Evolutionary conservation across 805 yeast species (phyloP), one percentile per base, ranked within the genome.

Genomic region (Wickerhamomyces sydowiorum): DNA sequence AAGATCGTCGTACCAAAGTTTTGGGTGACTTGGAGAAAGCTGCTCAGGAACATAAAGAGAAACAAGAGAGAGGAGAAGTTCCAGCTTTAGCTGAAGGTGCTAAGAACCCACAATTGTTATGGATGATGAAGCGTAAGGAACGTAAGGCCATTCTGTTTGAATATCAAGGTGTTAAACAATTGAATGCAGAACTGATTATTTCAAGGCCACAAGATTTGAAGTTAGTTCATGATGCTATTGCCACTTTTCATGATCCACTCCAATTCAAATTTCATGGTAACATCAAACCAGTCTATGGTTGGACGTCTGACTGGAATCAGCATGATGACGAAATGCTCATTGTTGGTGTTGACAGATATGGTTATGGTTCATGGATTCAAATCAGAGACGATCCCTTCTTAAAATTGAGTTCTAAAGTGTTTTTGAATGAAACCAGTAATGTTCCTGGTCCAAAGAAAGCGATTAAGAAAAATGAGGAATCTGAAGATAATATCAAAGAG

Each of bases 381-480:
- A 90, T 93, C 36, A 73, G 99, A 57, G 99, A 93, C 65, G 99
- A 93, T 64, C 98, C 99, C 2, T 74, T 87, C 40, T 71, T 93
- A 44, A 90, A 89, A 10, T 69, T 93, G 46, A 85, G 87, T 47
- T 87, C 88, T 52, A 93, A 88, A 67, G 66, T 93, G 50, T 93
- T 79, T 55, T 70, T 93, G 52, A 76, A 71, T 43, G 81, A 76
- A 43, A 63, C 61, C 36, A 48, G 65, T 18, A 50, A 57, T 8
- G 66, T 58, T 23, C 64, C 62, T 50, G 61, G 55, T 40, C 60
- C 61, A 41, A 64, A 60, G 43, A 62, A 66, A 21, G 59, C 28
- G 18, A 19, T 4, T 12, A 39, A 46, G n/a, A 50, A 54, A 46
- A 54, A 46, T 30, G 53, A 48, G 19, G 52, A 45, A 20, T 50